phyloP scores from a whole-genome alignment of 768 basidiomycete genomes.

The Lactarius sanguifluus region DNA sequence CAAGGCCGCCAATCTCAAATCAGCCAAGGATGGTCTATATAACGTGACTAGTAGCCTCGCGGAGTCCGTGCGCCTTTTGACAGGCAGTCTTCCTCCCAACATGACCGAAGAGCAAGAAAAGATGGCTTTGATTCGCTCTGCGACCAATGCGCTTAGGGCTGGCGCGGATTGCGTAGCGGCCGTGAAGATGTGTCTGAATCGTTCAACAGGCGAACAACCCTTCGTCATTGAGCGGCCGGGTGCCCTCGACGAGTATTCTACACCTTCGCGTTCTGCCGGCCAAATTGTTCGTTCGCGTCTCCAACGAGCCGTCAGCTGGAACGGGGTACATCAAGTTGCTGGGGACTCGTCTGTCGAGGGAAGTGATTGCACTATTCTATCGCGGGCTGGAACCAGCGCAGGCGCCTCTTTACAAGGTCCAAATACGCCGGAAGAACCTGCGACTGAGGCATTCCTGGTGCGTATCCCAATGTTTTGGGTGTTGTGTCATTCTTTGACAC shows the following conservation, averaged over 20 bases:
- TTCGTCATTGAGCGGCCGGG: constrained; percentile 66
- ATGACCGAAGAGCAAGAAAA: constrained; percentile 83
- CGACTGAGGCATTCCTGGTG: constrained; percentile 14
- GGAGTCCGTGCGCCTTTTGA: constrained; percentile 80
- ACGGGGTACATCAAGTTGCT: constrained; percentile 23
- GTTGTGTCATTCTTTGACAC: not conserved
- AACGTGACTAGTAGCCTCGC: constrained; percentile 83
- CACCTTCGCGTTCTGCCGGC: constrained; percentile 49
- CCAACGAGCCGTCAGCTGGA: constrained; percentile 39
- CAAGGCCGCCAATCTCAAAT: constrained; percentile 62
- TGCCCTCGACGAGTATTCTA: constrained; percentile 45
- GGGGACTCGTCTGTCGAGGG: constrained; percentile 14
- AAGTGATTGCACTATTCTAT: constrained; percentile 2
- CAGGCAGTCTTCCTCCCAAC: constrained; percentile 45
- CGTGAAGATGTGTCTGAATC: constrained; percentile 77
- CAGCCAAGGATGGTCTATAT: constrained; percentile 80
- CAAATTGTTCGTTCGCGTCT: constrained; percentile 35
- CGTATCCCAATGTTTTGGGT: not conserved
- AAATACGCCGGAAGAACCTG: not conserved
- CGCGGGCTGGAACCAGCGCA: not conserved
- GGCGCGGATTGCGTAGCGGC: constrained; percentile 87
- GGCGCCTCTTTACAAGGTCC: constrained; percentile 6
- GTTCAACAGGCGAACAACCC: constrained; percentile 58
- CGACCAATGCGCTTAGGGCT: constrained; percentile 83
- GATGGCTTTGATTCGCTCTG: constrained; percentile 71